Evolutionary conservation across 768 basidiomycete species (phyloP).

Genomic region (Tricholoma terreum): DNA sequence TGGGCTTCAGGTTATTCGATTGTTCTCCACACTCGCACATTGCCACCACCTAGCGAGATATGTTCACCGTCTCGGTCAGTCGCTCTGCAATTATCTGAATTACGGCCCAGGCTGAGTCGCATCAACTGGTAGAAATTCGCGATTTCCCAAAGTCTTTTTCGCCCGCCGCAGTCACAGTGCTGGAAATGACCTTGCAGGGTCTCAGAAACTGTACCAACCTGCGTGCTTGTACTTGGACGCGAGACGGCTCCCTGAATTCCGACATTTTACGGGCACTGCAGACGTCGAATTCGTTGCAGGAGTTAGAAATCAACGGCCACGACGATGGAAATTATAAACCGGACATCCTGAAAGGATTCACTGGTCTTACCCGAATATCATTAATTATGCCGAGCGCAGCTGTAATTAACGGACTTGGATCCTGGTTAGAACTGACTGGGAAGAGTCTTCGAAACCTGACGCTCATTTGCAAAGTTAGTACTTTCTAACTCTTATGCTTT

Average conservation of each 20-base stretch:
- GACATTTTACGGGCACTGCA: constrained; percentile 54
- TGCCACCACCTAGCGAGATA: constrained; percentile 54
- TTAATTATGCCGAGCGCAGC: constrained; percentile 71
- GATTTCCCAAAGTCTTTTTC: constrained; percentile 62
- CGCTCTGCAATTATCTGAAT: background rate
- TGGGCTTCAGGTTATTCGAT: constrained; percentile 47
- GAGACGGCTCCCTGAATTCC: constrained; percentile 69
- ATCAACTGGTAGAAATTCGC: constrained; percentile 52
- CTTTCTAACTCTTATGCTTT: too few relatives aligned
- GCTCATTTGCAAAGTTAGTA: constrained; percentile 64
- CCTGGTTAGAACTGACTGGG: constrained; percentile 49
- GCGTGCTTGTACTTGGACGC: constrained; percentile 70
- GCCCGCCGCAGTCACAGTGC: constrained; percentile 29
- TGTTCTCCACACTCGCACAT: constrained; percentile 60
- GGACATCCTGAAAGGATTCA: constrained; percentile 45
- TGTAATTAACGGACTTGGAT: constrained; percentile 47
- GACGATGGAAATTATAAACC: constrained; percentile 57
- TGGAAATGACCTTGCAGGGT: constrained; percentile 43
- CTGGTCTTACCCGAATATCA: constrained; percentile 50
- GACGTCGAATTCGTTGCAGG: constrained; percentile 38
- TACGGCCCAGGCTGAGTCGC: background rate
- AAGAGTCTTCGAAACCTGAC: constrained; percentile 53
- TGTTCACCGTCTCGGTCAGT: constrained; percentile 58
- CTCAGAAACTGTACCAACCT: constrained; percentile 62
- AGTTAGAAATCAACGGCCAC: constrained; percentile 73